Evolutionary conservation across 1,139 yeast genomes (phyloP), one percentile per base, ranked within the genome.

Genomic region (Candida sojae): DNA sequence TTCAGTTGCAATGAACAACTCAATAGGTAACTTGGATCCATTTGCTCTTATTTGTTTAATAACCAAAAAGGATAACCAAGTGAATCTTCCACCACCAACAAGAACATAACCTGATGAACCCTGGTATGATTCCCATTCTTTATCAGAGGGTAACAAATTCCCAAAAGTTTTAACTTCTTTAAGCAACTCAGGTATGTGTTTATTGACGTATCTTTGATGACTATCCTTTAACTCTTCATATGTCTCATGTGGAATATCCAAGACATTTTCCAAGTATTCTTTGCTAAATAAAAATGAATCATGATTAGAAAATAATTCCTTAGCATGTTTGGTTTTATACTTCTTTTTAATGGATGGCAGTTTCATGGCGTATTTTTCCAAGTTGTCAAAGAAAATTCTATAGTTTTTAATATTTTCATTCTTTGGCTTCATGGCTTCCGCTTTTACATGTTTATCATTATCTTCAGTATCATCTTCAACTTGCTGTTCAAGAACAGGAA

Each of bases 1-100:
- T 25, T 64, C 59, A 8, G 77, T 66, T 2, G 90, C 84, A 46
- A 86, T 72, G 55, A 85, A 75, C 36, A 76, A 59, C 56, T 75
- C 80, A 38, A 74, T 68, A 4, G 80, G 80, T 34, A 70, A 57
- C 39, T 58, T 64, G 8, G 76, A 61, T 1, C 80, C 80, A 2
- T 66, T 59, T 7, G 66, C 67, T 42, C 80, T 61, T 31, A 75
- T 58, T 56, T 75, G 80, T 50, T 63, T 65, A 37, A 75, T 71
- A 3, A 73, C 79, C 49, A 75, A 64, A 53, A 65, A 74, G 11
- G 79, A 66, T 47, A 75, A 63, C 80, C 80, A 75, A 51, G 71
- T 67, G 55, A 68, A 75, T 52, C 67, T 54, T 2, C 77, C 77
- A 5, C 80, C 80, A 2, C 80, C 80, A 37, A 75, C 69, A 41